These are phyloP conservation scores for Phytophthora citrophthora DNA, from an alignment of 352 stramenopile genomes.

Conservation along the genomic window DNA sequence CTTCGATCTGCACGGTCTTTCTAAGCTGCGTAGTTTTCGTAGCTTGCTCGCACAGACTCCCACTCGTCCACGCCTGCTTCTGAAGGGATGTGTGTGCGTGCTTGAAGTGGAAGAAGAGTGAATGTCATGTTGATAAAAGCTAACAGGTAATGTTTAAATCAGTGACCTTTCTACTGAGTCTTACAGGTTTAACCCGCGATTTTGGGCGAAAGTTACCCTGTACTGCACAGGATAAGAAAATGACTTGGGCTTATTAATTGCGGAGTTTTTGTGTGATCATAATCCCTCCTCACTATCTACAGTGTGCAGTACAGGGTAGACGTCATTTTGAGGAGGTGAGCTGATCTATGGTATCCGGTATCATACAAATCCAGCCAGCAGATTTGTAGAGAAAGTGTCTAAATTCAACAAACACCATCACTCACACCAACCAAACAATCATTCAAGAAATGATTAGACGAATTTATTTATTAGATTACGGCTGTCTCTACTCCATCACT, in stretches of 20 bases:
- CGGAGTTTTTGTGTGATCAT: slow-evolving; percentile 6
- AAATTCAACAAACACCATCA: slow-evolving; percentile 6
- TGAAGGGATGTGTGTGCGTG: too few species aligned
- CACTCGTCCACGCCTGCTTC: too few species aligned
- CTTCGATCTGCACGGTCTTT: too few species aligned
- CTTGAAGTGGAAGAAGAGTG: too few species aligned
- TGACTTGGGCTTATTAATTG: slow-evolving; percentile 13
- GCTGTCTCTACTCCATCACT: not conserved
- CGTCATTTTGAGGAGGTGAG: not conserved
- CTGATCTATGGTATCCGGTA: not conserved
- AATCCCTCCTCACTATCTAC: slow-evolving; percentile 8
- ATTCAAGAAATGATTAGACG: not conserved
- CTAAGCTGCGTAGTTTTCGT: too few species aligned
- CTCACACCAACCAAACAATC: not conserved
- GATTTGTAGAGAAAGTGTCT: not conserved
- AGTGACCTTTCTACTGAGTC: too few species aligned
- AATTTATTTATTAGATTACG: not conserved
- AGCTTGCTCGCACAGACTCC: too few species aligned
- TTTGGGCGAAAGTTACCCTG: slow-evolving; percentile 9
- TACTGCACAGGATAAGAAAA: slow-evolving; percentile 10
- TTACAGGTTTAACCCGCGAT: too few species aligned
- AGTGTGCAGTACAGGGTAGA: slow-evolving; percentile 4
- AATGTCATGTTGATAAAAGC: too few species aligned
- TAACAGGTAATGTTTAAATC: too few species aligned
- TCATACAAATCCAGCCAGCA: not conserved